phyloP scores from a whole-genome alignment of 2,329 filamentous ascomycete species.

The Fusarium miscanthi region DNA sequence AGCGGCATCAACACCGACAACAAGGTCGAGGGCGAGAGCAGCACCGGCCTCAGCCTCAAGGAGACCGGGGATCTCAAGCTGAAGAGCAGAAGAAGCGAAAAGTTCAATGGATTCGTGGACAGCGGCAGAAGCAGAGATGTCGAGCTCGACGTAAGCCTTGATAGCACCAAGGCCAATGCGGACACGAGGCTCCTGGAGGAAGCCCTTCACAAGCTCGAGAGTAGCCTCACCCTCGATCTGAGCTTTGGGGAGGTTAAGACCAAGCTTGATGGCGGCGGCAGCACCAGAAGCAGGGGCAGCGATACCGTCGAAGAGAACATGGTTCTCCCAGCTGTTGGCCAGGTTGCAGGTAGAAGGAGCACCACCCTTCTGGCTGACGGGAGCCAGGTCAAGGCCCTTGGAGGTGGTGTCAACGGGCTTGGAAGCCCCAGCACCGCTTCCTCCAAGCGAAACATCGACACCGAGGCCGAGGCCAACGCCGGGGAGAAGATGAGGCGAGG shows the following conservation, averaged over 20 bases:
- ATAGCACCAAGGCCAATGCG: slow-evolving; percentile 61
- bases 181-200: slow-evolving; percentile 54
- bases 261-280: slow-evolving; percentile 36
- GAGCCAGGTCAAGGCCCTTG: background rate
- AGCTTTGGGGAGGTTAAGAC: slow-evolving; percentile 41
- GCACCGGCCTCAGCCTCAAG: slow-evolving; percentile 54
- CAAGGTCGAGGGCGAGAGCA: slow-evolving; percentile 62
- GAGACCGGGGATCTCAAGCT: slow-evolving; percentile 56
- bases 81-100: slow-evolving; percentile 53
- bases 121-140: slow-evolving; percentile 56
- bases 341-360: slow-evolving; percentile 14
- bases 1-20: slow-evolving; percentile 59
- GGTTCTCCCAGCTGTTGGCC: slow-evolving; percentile 30
- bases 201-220: slow-evolving; percentile 55
- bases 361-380: background rate
- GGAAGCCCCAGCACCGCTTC: background rate
- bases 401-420: background rate
- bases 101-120: slow-evolving; percentile 64
- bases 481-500: slow-evolving; percentile 33
- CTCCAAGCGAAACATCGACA: slow-evolving; percentile 3
- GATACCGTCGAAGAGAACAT: slow-evolving; percentile 29
- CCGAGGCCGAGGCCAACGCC: slow-evolving; percentile 1
- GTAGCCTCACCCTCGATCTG: slow-evolving; percentile 62
- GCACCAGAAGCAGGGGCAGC: slow-evolving; percentile 32
- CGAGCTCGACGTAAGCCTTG: slow-evolving; percentile 63